Conservation (phyloP, 768 basidiomycete genomes). For the Clitopilus hobsonii region DNA sequence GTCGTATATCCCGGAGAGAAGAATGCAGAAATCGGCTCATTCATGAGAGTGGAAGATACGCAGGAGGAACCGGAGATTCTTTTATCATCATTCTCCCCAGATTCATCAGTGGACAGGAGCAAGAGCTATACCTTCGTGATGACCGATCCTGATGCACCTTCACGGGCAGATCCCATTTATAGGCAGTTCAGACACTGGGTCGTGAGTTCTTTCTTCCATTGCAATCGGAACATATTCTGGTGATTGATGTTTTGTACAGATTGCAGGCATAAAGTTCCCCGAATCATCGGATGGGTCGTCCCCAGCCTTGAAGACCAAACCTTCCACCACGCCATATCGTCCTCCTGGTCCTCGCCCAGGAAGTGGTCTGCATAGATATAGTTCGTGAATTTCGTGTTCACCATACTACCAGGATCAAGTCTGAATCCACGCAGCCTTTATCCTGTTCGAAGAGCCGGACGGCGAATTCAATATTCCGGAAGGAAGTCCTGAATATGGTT, state of each 20-base stretch:
- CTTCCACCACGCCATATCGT: constrained; percentile 50
- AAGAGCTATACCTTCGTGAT: constrained; percentile 48
- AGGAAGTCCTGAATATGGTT: constrained; percentile 41
- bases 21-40: constrained; percentile 27
- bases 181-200: constrained; percentile 56
- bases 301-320: constrained; percentile 35
- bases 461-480: constrained; percentile 34
- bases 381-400: constrained; percentile 24
- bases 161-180: constrained; percentile 40
- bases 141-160: constrained; percentile 59
- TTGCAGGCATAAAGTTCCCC: constrained; percentile 31
- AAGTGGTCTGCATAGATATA: constrained; percentile 54
- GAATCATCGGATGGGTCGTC: constrained; percentile 18
- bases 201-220: constrained; percentile 23
- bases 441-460: constrained; percentile 57
- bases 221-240: neutral
- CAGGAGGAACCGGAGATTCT: constrained; percentile 46
- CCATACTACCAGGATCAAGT: too few relatives aligned
- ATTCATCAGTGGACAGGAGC: constrained; percentile 18
- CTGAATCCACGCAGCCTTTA: constrained; percentile 44
- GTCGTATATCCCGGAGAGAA: constrained; percentile 36
- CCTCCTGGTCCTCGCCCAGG: constrained; percentile 52
- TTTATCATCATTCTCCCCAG: constrained; percentile 36
- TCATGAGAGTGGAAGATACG: constrained; percentile 28
- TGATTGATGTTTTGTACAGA: constrained; percentile 16